Evolutionary conservation across 2,329 filamentous ascomycete species (phyloP), one percentile per base, ranked within the genome.

Genomic region (Diaporthe sp.): DNA sequence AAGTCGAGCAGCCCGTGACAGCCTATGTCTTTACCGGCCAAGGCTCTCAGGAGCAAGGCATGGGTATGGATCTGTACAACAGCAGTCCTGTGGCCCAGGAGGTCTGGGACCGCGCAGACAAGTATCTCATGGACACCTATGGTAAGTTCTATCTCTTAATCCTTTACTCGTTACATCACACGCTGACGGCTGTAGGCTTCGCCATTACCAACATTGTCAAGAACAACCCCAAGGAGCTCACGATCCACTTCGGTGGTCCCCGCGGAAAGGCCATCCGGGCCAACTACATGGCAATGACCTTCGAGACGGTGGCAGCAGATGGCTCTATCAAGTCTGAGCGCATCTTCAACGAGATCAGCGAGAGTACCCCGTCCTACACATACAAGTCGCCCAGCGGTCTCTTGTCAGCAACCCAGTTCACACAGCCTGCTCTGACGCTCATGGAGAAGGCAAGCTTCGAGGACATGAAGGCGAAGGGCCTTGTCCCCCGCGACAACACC

Each of bases 391-490:
- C 97, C 1, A 97, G 94, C 3, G 97, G 97, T 80, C 90, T 99
- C 71, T 90, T 99, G 51, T 99, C 97, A 50, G 97, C 97, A 5
- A 99, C 97, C 6, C 97, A 99, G 83, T 99, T 99, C 88, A 99
- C 97, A 0, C 97, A 99, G 85, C 97, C 97, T 44, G 97, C 97
- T 68, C 88, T 99, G 79, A 99, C 97, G 0, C 90, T 99, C 66
- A 99, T 99, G 97, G 97, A 99, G 89, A 99, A 99, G 91, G 97
- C 97, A 75, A 97, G 95, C 80, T 99, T 99, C 79, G 97, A 98
- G 86, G 97, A 99, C 84, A 98, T 99, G 97, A 95, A 95, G 81
- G 91, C 95, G 80, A 98, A 98, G 90, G 97, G 97, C 76, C 91
- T 99, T 44, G 96, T 99, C 42, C 95, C 98, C 79, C 91, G 95